Evolutionary conservation across 2,329 filamentous ascomycete genomes (phyloP).

Genomic region (Penicillium sp.): DNA sequence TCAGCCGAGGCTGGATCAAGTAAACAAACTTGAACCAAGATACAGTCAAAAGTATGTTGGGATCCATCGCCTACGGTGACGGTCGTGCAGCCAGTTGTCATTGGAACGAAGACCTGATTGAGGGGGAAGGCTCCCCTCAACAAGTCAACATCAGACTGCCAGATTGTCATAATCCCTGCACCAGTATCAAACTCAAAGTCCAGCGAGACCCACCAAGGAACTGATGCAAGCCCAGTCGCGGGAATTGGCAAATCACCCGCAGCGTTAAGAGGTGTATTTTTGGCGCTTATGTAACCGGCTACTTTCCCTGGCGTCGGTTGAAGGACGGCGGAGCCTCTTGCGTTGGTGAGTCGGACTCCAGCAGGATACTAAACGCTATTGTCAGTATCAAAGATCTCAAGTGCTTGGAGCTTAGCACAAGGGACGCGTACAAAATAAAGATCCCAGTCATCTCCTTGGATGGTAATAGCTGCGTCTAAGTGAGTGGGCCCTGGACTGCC

Average conservation of each 20-base stretch:
- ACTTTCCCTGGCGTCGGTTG: neutral
- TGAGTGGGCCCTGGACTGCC: too few species aligned
- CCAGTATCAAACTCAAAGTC: slow-evolving; percentile 4
- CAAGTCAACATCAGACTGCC: neutral
- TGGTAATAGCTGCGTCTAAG: too few species aligned
- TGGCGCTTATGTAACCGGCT: neutral
- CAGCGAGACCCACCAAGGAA: neutral
- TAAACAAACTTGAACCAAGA: neutral
- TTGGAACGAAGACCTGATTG: neutral
- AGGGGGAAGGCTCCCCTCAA: neutral
- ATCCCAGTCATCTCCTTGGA: too few species aligned
- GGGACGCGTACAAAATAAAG: too few species aligned
- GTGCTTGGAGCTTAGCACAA: too few species aligned
- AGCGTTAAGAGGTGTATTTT: neutral
- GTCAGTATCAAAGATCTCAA: too few species aligned
- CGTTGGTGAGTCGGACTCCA: neutral
- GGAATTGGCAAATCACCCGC: neutral
- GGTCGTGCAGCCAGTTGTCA: neutral
- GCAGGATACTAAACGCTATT: neutral
- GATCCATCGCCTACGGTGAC: neutral
- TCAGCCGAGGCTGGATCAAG: neutral
- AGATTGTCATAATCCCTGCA: neutral
- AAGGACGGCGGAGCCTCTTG: neutral
- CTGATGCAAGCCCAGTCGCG: neutral
- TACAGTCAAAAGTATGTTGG: neutral